Percentiles rank a stretch among this genome's conserved stretches.
Evolutionary conservation across 495 filamentous ascomycete genomes (phyloP).

Genomic region (Alectoria sarmentosa): DNA sequence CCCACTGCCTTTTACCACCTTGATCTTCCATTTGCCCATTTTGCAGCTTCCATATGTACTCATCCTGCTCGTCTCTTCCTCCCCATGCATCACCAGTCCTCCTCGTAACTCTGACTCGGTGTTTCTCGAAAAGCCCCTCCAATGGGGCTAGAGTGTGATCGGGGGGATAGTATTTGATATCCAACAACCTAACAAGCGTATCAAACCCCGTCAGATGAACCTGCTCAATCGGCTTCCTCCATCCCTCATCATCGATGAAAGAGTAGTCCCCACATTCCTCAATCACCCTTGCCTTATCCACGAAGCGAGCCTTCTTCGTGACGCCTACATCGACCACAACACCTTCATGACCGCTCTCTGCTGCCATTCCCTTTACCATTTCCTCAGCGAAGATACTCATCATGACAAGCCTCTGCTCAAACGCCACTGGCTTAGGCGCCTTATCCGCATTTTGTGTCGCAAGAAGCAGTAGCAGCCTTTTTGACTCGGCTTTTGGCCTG

Average conservation of each 20-base stretch:
- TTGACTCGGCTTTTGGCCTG: conserved; percentile 28
- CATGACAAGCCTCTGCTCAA: conserved; percentile 76
- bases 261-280: conserved; percentile 35
- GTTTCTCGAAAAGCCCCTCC: conserved; percentile 58
- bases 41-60: conserved; percentile 47
- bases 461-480: conserved; percentile 70
- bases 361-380: conserved; percentile 35
- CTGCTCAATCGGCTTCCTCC: conserved; percentile 40
- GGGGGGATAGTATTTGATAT: conserved; percentile 75
- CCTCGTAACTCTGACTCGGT: conserved; percentile 65
- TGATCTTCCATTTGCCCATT: conserved; percentile 45
- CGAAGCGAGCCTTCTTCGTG: conserved; percentile 75
- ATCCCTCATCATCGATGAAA: not conserved
- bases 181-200: conserved; percentile 75
- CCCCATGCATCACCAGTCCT: conserved; percentile 63
- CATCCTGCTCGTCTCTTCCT: conserved; percentile 47
- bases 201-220: conserved; percentile 83
- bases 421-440: conserved; percentile 70
- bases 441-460: conserved; percentile 94
- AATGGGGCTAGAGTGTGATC: conserved; percentile 49
- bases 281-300: conserved; percentile 73
- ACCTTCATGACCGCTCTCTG: not conserved
- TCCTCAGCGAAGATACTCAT: conserved; percentile 77
- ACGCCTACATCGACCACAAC: conserved; percentile 61
- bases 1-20: conserved; percentile 63